A percentile compares a stretch with the other conserved stretches of the same genome.
Conservation (phyloP, 2,329 filamentous ascomycete species). For the Lachnellula arida region DNA sequence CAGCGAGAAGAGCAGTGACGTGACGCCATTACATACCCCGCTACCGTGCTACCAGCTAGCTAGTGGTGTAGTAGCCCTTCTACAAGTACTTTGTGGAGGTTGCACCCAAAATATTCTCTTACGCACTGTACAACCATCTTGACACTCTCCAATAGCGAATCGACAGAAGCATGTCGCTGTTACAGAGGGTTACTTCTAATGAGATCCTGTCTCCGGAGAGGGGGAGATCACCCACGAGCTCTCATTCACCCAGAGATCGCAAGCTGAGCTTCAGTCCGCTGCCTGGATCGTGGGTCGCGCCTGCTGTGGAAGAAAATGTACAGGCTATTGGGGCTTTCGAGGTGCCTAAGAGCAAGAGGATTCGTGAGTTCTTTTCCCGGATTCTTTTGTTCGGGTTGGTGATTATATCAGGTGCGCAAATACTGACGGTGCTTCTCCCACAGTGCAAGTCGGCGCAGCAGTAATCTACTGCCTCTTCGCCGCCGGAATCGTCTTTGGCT, state of each 20-base stretch:
- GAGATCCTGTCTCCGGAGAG: slow-evolving; percentile 24
- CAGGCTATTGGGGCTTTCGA: slow-evolving; percentile 35
- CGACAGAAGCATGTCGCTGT: slow-evolving; percentile 19
- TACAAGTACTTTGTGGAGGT: background rate
- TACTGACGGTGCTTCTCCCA: slow-evolving; percentile 3
- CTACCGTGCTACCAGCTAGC: too few relatives aligned
- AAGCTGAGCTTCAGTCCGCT: slow-evolving; percentile 27
- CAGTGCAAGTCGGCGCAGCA: slow-evolving; percentile 65
- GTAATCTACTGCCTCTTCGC: slow-evolving; percentile 72
- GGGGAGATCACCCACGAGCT: slow-evolving; percentile 17
- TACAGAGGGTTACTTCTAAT: slow-evolving; percentile 24
- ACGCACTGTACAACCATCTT: background rate
- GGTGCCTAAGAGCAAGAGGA: slow-evolving; percentile 33
- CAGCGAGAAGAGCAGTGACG: background rate
- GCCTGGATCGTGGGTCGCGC: slow-evolving; percentile 19
- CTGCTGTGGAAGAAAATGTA: slow-evolving; percentile 5
- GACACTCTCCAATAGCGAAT: too few relatives aligned
- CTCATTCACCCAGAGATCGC: slow-evolving; percentile 12
- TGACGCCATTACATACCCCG: background rate
- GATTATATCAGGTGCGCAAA: background rate
- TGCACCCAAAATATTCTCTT: background rate
- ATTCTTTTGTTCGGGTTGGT: background rate
- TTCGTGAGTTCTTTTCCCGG: slow-evolving; percentile 23
- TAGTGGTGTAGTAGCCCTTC: background rate
- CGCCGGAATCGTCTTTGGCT: slow-evolving; percentile 78